Evolutionary conservation across 257 asterid species (phyloP).

Genomic region (Capsicum pubescens): DNA sequence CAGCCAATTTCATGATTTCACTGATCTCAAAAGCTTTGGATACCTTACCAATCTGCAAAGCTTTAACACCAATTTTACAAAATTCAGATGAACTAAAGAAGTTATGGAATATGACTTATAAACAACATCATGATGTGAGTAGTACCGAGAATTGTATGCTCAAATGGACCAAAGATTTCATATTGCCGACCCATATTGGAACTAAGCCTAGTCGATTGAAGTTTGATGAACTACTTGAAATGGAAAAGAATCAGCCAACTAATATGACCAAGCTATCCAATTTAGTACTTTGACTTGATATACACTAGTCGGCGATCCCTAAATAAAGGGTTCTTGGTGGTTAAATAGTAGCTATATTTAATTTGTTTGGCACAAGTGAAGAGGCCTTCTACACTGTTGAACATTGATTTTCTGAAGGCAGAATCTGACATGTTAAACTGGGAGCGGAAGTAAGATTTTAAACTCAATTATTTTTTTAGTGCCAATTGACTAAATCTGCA

Average conservation of each 20-base stretch:
- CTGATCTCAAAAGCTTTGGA: constrained; percentile 86
- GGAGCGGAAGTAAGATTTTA: neutral
- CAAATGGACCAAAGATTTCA: constrained; percentile 10
- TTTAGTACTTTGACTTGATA: constrained; percentile 14
- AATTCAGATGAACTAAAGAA: neutral
- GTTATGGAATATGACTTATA: neutral
- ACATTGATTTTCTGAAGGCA: neutral
- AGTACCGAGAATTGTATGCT: neutral
- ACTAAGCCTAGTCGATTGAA: neutral
- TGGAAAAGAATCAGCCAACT: neutral
- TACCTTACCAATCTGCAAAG: constrained; percentile 71
- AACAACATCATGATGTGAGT: neutral
- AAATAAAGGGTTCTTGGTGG: neutral
- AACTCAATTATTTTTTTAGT: neutral
- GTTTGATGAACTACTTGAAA: constrained; percentile 3
- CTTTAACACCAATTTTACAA: neutral
- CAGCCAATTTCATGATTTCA: constrained; percentile 73
- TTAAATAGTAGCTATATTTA: neutral
- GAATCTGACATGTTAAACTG: neutral
- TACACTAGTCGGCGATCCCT: neutral
- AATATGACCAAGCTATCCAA: constrained; percentile 16
- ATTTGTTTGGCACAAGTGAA: constrained; percentile 11
- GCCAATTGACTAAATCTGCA: neutral
- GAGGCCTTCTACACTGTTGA: neutral
- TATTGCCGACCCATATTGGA: constrained; percentile 3